Evolutionary conservation across 192 early-diverging fungal species (phyloP).

Genomic region (Rhizoclosmatium sp.): DNA sequence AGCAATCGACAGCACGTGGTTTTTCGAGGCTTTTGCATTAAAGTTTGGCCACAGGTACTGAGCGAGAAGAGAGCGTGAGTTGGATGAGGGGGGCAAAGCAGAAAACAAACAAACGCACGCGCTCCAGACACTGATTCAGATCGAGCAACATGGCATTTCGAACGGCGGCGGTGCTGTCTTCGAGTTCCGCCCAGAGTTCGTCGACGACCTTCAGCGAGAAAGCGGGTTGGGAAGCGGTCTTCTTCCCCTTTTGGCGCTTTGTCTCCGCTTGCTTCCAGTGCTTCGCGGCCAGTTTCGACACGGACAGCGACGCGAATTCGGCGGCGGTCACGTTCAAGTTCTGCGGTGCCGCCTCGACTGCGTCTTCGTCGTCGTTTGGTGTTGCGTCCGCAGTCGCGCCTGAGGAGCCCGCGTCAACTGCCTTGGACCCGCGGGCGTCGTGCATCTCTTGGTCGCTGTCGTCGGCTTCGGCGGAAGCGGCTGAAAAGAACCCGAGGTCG

Average conservation of each 20-base stretch:
- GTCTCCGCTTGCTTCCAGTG: background rate
- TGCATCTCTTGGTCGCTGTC: background rate
- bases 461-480: conserved; percentile 28
- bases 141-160: background rate
- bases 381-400: background rate
- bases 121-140: background rate
- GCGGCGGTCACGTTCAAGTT: background rate
- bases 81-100: too few relatives aligned
- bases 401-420: background rate
- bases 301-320: background rate
- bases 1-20: conserved; percentile 78
- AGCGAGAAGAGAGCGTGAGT: background rate
- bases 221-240: background rate
- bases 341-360: background rate
- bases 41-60: conserved; percentile 87
- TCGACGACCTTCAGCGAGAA: background rate
- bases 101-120: background rate
- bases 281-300: background rate
- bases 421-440: background rate
- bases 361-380: background rate
- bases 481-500: conserved; percentile 44
- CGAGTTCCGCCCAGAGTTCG: background rate
- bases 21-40: background rate
- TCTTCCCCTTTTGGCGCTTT: background rate
- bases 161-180: background rate